Base-by-base conservation (phyloP, 2,329 filamentous ascomycete genomes). In the Thyridium curvatum region DNA sequence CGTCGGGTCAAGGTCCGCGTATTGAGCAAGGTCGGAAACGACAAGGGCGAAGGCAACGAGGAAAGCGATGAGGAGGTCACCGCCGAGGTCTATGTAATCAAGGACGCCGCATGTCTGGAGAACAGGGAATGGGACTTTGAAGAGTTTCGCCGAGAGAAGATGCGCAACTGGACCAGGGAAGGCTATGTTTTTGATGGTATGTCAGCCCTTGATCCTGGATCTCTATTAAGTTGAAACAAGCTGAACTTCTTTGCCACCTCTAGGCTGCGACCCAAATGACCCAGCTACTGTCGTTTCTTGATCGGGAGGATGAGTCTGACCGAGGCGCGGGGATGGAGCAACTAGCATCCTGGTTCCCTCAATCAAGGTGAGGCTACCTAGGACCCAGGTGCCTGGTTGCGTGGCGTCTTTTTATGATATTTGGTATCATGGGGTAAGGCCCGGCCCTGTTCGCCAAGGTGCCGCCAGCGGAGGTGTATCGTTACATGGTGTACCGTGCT, bases 61-160 rank as follows among this genome's bases (percentile, higher is more conserved):
- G 62, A 66, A 41, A 64, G 61, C 13, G 66, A 26, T 26, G 21
- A 70, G 35, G 64, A 70, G 46, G 69, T 73, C 37, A 61, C 69
- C 43, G 73, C 80, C 3, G 66, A 74, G 37, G 78, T 79, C 12
- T 90, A 90, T 55, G 71, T 89, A 5, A 89, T 74, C 60, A 65
- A 68, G 33, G 46, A 65, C 2, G 58, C 64, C 13, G 47, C 60
- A 1, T 30, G 53, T 0, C 63, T 97, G 14, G 87, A 94, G 59
- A 68, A 75, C 26, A 61, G 66, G 16, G 89, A 95, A 59, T 97
- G 91, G 91, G 86, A 94, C 58, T 93, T 89, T 64, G 79, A 82
- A 35, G 79, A 85, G 46, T 97, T 96, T 56, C 78, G 83, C 44
- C 69, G 71, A 51, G 82, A 93, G 45, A 94, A 89, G 66, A 64